A percentile compares a stretch with the other conserved stretches of the same genome.
Evolutionary conservation across 208 protist species (phyloP).

Genomic region (Porcisia hertigi): DNA sequence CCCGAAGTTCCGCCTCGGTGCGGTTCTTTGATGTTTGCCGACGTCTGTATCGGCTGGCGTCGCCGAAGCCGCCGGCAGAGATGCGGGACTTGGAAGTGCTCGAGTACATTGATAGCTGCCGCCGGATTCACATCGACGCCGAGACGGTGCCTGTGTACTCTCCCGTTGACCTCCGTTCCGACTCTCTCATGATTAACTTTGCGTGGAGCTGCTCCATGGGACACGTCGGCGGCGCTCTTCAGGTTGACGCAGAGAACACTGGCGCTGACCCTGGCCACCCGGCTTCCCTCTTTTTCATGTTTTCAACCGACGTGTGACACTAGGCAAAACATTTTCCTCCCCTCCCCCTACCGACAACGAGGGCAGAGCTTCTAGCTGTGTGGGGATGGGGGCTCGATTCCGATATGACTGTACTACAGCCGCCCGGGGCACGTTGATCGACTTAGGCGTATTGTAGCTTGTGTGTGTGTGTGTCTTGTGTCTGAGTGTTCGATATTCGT

Average conservation of each 20-base stretch:
- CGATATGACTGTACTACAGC: not conserved
- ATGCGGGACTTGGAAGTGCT: conserved; percentile 67
- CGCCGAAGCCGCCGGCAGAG: conserved; percentile 52
- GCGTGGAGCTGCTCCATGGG: conserved; percentile 51
- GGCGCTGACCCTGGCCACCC: conserved; percentile 28
- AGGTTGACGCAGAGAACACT: conserved; percentile 25
- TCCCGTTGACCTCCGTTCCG: conserved; percentile 22
- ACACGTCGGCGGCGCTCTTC: conserved; percentile 23
- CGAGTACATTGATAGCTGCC: conserved; percentile 79
- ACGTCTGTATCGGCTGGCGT: conserved; percentile 48
- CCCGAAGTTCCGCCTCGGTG: conserved; percentile 19
- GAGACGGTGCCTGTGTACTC: conserved; percentile 30
- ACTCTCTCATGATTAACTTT: conserved; percentile 46
- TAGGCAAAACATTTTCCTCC: not conserved
- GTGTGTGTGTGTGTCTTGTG: conserved; percentile 8
- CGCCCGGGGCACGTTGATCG: too few species aligned
- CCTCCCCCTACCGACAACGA: too few species aligned
- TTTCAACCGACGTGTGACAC: conserved; percentile 23
- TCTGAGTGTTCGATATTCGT: not conserved
- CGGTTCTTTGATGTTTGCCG: conserved; percentile 68
- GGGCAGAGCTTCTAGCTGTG: not conserved
- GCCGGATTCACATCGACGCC: conserved; percentile 46
- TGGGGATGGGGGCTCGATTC: not conserved
- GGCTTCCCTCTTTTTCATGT: conserved; percentile 44
- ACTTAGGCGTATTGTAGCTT: not conserved